A percentile compares a stretch with the other conserved stretches of the same genome.
phyloP scores from a whole-genome alignment of 148 eudicot species.

The Persicaria tinctoria region DNA sequence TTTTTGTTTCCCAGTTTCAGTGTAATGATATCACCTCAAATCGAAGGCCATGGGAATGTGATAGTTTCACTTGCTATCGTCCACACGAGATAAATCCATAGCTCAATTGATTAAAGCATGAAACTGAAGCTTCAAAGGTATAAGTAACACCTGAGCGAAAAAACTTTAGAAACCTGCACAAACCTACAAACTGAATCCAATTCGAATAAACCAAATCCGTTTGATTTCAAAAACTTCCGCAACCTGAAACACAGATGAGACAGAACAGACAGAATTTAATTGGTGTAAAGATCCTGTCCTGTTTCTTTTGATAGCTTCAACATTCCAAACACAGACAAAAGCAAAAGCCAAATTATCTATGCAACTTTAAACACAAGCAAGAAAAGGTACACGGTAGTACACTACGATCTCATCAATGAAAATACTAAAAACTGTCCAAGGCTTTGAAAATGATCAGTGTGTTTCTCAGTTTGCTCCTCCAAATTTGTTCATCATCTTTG shows the following conservation, averaged over 20 bases:
- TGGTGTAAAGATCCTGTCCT: not conserved
- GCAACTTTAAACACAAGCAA: not conserved
- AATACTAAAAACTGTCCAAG: not conserved
- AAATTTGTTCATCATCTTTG: slow-evolving; percentile 94
- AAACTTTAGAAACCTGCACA: no score
- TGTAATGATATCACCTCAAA: not conserved
- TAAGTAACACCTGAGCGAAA: no score
- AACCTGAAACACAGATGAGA: not conserved
- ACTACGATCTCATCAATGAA: not conserved
- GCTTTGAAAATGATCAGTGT: not conserved
- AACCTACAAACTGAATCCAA: no score
- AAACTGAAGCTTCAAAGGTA: no score
- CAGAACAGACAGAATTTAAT: not conserved
- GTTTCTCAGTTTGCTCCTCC: slow-evolving; percentile 43
- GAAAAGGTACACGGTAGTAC: not conserved
- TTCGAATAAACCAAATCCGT: no score
- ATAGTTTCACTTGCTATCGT: not conserved
- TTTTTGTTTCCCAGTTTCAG: not conserved
- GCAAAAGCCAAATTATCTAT: not conserved
- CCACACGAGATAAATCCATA: no score
- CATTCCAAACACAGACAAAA: not conserved
- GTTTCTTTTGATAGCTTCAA: not conserved
- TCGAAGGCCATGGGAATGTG: not conserved
- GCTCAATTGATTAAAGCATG: no score
- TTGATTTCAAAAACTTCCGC: not conserved